Percentiles rank a stretch among this genome's conserved stretches.
phyloP scores from a whole-genome alignment of 1,139 yeast species.

The Blastobotrys buckinghamii region DNA sequence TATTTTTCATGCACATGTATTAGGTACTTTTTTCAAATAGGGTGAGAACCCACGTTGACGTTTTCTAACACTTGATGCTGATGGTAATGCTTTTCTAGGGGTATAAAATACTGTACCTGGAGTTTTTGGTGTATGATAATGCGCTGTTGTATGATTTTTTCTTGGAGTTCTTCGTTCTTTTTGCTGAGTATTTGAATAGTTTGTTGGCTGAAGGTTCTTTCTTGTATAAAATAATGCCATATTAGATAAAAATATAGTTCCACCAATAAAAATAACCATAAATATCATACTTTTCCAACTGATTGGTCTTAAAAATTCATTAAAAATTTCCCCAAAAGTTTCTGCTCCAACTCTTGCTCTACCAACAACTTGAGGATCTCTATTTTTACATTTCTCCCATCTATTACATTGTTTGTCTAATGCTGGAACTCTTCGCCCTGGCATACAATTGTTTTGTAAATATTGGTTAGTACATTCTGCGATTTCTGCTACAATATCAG shows the following conservation, averaged over 20 bases:
- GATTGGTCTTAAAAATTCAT: constrained; percentile 69
- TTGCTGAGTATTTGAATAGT: neutral
- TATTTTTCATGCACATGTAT: neutral
- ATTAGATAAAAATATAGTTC: constrained; percentile 35
- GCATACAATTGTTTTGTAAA: constrained; percentile 62
- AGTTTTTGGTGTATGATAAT: constrained; percentile 5
- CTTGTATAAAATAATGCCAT: constrained; percentile 10
- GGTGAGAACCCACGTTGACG: constrained; percentile 3
- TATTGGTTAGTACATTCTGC: constrained; percentile 66
- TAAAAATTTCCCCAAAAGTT: constrained; percentile 73
- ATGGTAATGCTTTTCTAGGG: neutral
- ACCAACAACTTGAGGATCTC: constrained; percentile 78
- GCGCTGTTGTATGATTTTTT: neutral
- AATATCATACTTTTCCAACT: constrained; percentile 67
- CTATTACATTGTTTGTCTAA: constrained; percentile 62
- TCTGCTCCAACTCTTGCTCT: constrained; percentile 73
- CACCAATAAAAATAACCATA: constrained; percentile 39
- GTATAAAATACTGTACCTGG: constrained; percentile 6
- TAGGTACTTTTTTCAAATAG: neutral
- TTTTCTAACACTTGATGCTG: neutral
- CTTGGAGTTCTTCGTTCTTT: neutral
- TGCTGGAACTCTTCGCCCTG: constrained; percentile 55
- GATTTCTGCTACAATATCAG: constrained; percentile 60
- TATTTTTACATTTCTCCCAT: constrained; percentile 83
- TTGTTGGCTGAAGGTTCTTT: constrained; percentile 8